These are phyloP conservation scores for Vitellaria paradoxa DNA, from an alignment of 179 eudicot genomes.

Conservation along the genomic window DNA sequence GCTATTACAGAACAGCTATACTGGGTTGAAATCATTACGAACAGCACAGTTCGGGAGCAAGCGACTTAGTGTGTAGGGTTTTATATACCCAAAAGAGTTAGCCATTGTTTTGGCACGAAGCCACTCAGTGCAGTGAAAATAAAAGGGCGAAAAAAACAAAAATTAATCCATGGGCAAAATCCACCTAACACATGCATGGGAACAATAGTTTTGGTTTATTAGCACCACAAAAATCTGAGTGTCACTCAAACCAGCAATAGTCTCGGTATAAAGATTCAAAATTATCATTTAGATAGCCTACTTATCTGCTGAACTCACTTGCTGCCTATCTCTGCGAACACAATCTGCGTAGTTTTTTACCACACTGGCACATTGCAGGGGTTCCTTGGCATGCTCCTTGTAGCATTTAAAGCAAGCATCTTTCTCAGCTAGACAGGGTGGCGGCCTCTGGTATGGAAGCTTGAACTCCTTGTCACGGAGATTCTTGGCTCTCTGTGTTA, in stretches of 20 bases:
- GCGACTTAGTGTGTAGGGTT: too few relatives aligned
- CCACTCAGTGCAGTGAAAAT: neutral
- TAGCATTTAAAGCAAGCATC: slow-evolving; percentile 69
- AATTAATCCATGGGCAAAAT: neutral
- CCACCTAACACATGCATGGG: neutral
- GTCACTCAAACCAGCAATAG: neutral
- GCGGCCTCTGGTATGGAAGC: slow-evolving; percentile 66
- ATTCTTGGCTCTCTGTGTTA: slow-evolving; percentile 79
- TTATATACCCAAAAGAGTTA: neutral
- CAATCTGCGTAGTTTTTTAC: slow-evolving; percentile 61
- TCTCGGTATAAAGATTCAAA: neutral
- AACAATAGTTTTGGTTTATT: neutral
- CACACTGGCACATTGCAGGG: slow-evolving; percentile 62
- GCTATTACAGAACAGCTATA: neutral
- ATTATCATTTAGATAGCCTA: neutral
- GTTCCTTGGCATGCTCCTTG: slow-evolving; percentile 30
- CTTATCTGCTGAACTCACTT: slow-evolving; percentile 19
- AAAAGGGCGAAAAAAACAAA: neutral
- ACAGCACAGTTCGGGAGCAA: neutral
- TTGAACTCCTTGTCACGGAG: slow-evolving; percentile 95
- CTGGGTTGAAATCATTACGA: neutral
- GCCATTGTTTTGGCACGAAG: neutral
- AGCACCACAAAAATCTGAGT: neutral
- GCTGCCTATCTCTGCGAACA: slow-evolving; percentile 60
- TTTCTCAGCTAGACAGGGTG: slow-evolving; percentile 63